Evolutionary conservation across 2,329 filamentous ascomycete species (phyloP), one percentile per base, ranked within the genome.

Genomic region (Fonsecaea multimorphosa): DNA sequence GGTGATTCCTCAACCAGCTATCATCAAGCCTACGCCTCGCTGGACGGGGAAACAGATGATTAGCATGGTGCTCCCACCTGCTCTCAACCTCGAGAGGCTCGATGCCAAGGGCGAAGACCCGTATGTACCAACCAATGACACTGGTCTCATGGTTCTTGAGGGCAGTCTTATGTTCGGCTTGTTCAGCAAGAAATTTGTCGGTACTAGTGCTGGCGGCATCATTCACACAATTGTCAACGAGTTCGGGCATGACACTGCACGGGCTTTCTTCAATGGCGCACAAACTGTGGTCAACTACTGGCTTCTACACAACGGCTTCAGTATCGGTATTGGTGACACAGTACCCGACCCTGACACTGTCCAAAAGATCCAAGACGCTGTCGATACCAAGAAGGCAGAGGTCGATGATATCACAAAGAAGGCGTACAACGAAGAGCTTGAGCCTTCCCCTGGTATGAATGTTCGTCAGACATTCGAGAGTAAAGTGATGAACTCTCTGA

Each of bases 41-140:
- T 99, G 95, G 95, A 98, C 94, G 58, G 95, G 95, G 73, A 99
- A 99, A 81, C 95, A 99, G 80, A 89, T 99, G 71, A 89, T 96
- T 76, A 97, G 93, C 79, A 87, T 98, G 87, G 88, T 95, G 64
- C 90, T 99, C 70, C 94, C 95, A 16, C 84, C 87, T 62, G 92
- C 93, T 69, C 89, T 99, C 72, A 98, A 93, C 76, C 84, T 89
- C 67, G 73, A 94, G 54, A 86, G 89, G 72, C 85, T 83, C 65
- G 82, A 87, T 53, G 64, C 63, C 24, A 87, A 88, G 54, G 88
- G 91, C 64, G 82, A 82, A 8, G 80, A 83, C 19, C 82, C 86
- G 40, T 77, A 84, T 78, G 82, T 80, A 58, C 90, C 91, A 11
- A 78, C 89, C 32, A 87, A 85, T 67, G 94, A 97, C 74, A 89